A percentile compares a stretch with the other conserved stretches of the same genome.
Conservation (phyloP, 2,329 filamentous ascomycete genomes). For the Trichoderma sp. region DNA sequence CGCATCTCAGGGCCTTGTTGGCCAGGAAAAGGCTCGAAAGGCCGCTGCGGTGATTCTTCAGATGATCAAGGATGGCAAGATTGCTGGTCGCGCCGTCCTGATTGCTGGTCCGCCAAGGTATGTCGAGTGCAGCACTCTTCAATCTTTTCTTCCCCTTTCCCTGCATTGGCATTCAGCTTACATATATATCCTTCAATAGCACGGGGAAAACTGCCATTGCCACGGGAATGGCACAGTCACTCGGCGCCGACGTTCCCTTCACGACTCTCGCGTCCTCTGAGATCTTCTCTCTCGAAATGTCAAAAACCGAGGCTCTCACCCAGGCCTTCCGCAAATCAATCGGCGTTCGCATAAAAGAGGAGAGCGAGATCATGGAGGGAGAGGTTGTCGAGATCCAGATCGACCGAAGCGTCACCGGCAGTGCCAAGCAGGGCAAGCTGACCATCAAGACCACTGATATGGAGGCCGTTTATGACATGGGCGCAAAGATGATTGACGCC, state of each 20-base stretch:
- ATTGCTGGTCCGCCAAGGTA: conserved; percentile 90
- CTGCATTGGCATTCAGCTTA: neutral
- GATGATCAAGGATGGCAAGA: conserved; percentile 99
- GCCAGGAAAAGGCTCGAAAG: conserved; percentile 94
- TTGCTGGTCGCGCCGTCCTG: conserved; percentile 88
- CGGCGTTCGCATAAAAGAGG: conserved; percentile 95
- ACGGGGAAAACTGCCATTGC: conserved; percentile 98
- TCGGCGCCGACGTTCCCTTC: conserved; percentile 92
- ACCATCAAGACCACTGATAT: conserved; percentile 99
- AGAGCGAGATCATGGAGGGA: conserved; percentile 98
- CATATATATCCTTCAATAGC: conserved; percentile 42
- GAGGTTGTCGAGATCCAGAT: conserved; percentile 99
- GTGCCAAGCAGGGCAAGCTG: conserved; percentile 96
- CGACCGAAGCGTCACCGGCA: conserved; percentile 91
- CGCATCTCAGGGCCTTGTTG: conserved; percentile 88
- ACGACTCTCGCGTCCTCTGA: conserved; percentile 94
- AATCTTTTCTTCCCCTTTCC: neutral
- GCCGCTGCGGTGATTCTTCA: conserved; percentile 93
- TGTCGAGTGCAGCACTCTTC: conserved; percentile 17
- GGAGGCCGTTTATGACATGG: conserved; percentile 99
- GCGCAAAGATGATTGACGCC: conserved; percentile 98
- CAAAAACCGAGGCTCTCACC: conserved; percentile 95
- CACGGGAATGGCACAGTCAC: conserved; percentile 97
- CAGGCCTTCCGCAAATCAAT: conserved; percentile 99
- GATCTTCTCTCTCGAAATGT: conserved; percentile 99